Base-by-base conservation (phyloP, 2,329 filamentous ascomycete species). In the Hawksworthiomyces lignivorus region DNA sequence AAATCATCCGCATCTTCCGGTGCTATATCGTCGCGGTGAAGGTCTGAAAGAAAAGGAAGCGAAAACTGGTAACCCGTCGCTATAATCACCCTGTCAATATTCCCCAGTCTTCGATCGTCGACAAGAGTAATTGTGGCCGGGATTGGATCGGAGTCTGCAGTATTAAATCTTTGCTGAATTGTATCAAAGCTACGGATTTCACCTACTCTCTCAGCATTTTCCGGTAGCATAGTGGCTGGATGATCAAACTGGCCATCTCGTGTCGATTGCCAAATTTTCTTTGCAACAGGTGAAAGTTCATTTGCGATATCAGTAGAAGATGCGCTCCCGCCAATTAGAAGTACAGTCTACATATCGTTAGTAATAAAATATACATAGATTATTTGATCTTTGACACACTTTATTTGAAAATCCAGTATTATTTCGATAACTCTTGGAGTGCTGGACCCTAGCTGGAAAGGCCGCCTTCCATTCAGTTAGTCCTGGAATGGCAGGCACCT, bases 371-470 rank as follows among this genome's bases (percentile, higher is more conserved):
- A n/a, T n/a, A n/a, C n/a, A n/a, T n/a, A n/a, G n/a, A n/a, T n/a
- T n/a, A n/a, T n/a, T n/a, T n/a, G n/a, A n/a, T n/a, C n/a, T n/a
- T n/a, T n/a, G n/a, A n/a, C n/a, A n/a, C n/a, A n/a, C n/a, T n/a
- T 46, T 37, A 28, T 32, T 27, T 8, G 29, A 32, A 7, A 48
- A 45, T 2, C 39, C 39, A 3, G 27, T n/a, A 0, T 84, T 75
- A 0, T 62, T 70, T 8, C 84, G 73, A 52, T 87, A 92, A 47
- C 74, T 74, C 55, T 88, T 90, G 0, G 85, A 87, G 54, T 86
- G 82, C 4, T 68, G 69, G 17, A 86, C 69, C 4, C 62, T 53
- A 0, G 63, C 64, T 0, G 75, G 73, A 47, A 74, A 77, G 4
- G 54, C 51, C 10, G 57, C 39, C 52, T 81, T 75, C 75, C 75